These are phyloP conservation scores for Trametes versicolor DNA, from an alignment of 1,284 basidiomycete species.

Conservation along the genomic window DNA sequence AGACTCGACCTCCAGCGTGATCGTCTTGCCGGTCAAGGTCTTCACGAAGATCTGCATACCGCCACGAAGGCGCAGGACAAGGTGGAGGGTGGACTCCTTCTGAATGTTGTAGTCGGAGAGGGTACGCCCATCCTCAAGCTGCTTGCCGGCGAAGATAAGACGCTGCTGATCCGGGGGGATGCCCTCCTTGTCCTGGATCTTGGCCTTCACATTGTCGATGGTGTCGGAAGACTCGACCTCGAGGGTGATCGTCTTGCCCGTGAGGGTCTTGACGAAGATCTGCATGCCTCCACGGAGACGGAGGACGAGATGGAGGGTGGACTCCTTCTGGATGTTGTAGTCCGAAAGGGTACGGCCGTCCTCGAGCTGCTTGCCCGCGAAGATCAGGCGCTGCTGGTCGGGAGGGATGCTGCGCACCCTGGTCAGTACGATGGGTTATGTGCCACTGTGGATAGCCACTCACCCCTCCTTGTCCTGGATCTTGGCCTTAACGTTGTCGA, in stretches of 20 bases:
- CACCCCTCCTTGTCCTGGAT: constrained; percentile 83
- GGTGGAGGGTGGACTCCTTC: constrained; percentile 85
- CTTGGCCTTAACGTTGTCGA: constrained; percentile 85
- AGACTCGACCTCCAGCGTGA: constrained; percentile 93
- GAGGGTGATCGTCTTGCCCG: constrained; percentile 61
- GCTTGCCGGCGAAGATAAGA: constrained; percentile 91
- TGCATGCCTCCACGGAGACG: constrained; percentile 81
- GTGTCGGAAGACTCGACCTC: constrained; percentile 63
- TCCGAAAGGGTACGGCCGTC: constrained; percentile 78
- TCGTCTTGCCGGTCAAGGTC: constrained; percentile 93
- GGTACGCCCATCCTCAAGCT: constrained; percentile 84
- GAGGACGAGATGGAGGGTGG: constrained; percentile 50
- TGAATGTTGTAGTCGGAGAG: constrained; percentile 88
- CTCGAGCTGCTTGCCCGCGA: constrained; percentile 80
- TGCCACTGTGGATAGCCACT: constrained; percentile 34
- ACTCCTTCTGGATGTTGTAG: constrained; percentile 83
- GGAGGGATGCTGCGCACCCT: constrained; percentile 66
- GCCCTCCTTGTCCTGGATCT: constrained; percentile 64
- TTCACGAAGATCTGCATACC: constrained; percentile 94
- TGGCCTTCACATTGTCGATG: constrained; percentile 63
- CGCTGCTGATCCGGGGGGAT: constrained; percentile 89
- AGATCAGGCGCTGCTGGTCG: constrained; percentile 85
- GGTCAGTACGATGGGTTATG: constrained; percentile 13
- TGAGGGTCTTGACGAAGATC: constrained; percentile 76
- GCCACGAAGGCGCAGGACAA: constrained; percentile 87